Evolutionary conservation across 129 eudicot species (phyloP).

Genomic region (Chrysanthemum seticuspe): DNA sequence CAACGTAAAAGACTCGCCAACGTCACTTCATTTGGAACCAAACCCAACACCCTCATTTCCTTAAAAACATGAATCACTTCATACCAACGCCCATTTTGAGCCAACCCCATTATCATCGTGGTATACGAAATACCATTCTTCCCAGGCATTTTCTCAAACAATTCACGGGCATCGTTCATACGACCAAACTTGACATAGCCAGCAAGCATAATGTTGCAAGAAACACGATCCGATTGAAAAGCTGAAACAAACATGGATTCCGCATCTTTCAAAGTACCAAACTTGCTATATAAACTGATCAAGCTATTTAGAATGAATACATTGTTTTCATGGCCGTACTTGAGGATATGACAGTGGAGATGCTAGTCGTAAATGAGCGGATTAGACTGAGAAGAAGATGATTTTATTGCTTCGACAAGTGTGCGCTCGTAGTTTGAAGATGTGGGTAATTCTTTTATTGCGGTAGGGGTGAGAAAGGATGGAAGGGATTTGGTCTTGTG

Average conservation of each 20-base stretch:
- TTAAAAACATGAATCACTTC: slow-evolving; percentile 57
- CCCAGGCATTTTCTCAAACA: slow-evolving; percentile 75
- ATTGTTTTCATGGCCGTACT: slow-evolving; percentile 52
- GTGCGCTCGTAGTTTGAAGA: slow-evolving; percentile 33
- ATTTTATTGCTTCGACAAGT: slow-evolving; percentile 52
- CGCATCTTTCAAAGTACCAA: slow-evolving; percentile 49
- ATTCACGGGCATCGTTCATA: slow-evolving; percentile 54
- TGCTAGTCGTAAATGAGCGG: slow-evolving; percentile 47
- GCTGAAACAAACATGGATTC: slow-evolving; percentile 46
- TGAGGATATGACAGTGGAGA: slow-evolving; percentile 54
- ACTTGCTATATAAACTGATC: slow-evolving; percentile 68
- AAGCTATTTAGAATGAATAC: slow-evolving; percentile 73
- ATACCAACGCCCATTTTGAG: slow-evolving; percentile 45
- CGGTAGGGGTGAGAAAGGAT: slow-evolving; percentile 15
- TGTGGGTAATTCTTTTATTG: slow-evolving; percentile 5
- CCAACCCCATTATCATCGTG: slow-evolving; percentile 83
- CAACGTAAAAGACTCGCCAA: slow-evolving; percentile 68
- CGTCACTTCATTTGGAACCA: slow-evolving; percentile 68
- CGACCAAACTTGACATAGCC: slow-evolving; percentile 55
- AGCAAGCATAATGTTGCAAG: slow-evolving; percentile 69
- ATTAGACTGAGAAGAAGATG: slow-evolving; percentile 48
- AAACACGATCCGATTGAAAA: slow-evolving; percentile 46
- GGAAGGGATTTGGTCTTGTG: slow-evolving; percentile 24
- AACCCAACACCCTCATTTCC: slow-evolving; percentile 61
- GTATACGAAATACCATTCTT: slow-evolving; percentile 64